These are phyloP conservation scores for Cytospora leucostoma DNA, from an alignment of 2,329 filamentous ascomycete genomes.

Conservation along the genomic window DNA sequence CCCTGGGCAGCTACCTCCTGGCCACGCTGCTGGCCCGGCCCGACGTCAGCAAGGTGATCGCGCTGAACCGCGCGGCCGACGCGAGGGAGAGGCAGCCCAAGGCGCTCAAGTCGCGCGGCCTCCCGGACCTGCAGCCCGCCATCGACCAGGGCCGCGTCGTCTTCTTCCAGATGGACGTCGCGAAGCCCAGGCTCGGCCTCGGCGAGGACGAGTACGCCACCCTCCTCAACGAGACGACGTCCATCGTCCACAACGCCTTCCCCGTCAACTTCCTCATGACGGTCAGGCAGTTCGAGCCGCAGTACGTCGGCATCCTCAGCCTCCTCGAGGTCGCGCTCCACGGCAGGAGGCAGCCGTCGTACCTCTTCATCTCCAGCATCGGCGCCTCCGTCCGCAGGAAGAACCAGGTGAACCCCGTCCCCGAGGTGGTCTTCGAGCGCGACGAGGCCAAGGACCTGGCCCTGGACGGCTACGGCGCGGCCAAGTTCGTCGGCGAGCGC, in stretches of 20 bases:
- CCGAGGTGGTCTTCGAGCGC: conserved; percentile 30
- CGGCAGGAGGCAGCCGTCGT: conserved; percentile 15
- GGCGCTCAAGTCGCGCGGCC: conserved; percentile 14
- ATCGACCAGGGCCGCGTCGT: conserved; percentile 15
- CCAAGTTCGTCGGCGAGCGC: conserved; percentile 36
- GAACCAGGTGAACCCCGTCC: conserved; percentile 23
- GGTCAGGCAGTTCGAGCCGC: conserved; percentile 46
- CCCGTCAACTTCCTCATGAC: conserved; percentile 54
- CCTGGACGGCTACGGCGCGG: conserved; percentile 34
- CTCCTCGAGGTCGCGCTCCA: conserved; percentile 41
- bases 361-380: conserved; percentile 36
- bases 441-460: conserved; percentile 26
- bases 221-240: conserved; percentile 38
- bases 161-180: conserved; percentile 36
- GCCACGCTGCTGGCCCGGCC: conserved; percentile 18
- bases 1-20: conserved; percentile 23
- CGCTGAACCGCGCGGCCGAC: conserved; percentile 23
- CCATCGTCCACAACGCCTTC: conserved; percentile 51
- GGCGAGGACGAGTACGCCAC: conserved; percentile 32
- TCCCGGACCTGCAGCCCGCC: conserved; percentile 10
- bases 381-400: conserved; percentile 30
- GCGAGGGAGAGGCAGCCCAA: conserved; percentile 12
- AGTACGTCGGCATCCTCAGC: conserved; percentile 46
- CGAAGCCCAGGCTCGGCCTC: conserved; percentile 43
- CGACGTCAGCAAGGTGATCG: conserved; percentile 22